These are phyloP conservation scores for Aspergillus conjunctus DNA, from an alignment of 495 filamentous ascomycete species.

Conservation along the genomic window DNA sequence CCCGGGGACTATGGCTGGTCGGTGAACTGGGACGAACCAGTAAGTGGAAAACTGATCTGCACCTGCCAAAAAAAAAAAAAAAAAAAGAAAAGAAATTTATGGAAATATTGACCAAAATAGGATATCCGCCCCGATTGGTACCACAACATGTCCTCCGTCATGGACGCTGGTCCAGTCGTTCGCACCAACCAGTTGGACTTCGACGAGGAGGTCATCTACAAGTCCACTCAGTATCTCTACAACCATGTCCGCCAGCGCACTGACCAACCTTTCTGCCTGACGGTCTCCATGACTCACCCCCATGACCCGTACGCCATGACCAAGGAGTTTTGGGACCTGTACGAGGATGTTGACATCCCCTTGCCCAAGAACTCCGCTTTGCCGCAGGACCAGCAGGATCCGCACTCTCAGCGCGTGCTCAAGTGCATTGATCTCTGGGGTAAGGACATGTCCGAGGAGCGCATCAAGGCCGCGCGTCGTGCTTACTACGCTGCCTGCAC, in stretches of 20 bases:
- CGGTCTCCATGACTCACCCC: constrained; percentile 86
- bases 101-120: constrained; percentile 30
- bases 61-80: constrained; percentile 3
- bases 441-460: constrained; percentile 73
- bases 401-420: constrained; percentile 77
- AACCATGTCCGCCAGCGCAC: constrained; percentile 73
- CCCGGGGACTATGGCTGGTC: constrained; percentile 89
- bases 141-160: constrained; percentile 86
- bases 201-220: constrained; percentile 90
- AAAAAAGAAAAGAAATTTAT: constrained; percentile 6
- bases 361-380: constrained; percentile 70
- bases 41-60: constrained; percentile 26
- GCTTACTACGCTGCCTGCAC: constrained; percentile 88
- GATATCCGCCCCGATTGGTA: constrained; percentile 86
- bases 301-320: constrained; percentile 92
- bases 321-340: constrained; percentile 83
- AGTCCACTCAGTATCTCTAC: constrained; percentile 78
- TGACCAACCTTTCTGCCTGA: constrained; percentile 79
- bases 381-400: constrained; percentile 74
- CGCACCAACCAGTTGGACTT: constrained; percentile 93
- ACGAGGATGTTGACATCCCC: constrained; percentile 83
- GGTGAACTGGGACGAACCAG: constrained; percentile 85
- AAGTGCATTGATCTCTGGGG: constrained; percentile 81
- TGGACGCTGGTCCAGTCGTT: constrained; percentile 80
- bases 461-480: constrained; percentile 74